A percentile compares a stretch with the other conserved stretches of the same genome.
These are phyloP conservation scores for Elsinoe ampelina DNA, from an alignment of 2,329 filamentous ascomycete genomes.

Conservation along the genomic window DNA sequence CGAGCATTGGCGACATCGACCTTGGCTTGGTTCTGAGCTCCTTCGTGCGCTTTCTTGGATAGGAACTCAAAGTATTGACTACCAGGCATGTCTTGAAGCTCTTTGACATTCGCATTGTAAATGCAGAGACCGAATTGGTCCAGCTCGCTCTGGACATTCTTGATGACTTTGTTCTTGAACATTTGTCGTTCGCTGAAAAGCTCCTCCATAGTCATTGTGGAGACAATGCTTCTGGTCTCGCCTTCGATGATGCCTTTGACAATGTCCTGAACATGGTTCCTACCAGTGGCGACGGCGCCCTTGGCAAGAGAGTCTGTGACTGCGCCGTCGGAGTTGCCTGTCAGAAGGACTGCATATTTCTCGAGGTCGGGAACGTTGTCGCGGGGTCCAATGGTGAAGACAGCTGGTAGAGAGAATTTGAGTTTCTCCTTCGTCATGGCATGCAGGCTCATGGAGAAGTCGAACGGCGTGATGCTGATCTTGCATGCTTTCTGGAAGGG, in stretches of 20 bases:
- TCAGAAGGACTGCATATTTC: conserved; percentile 75
- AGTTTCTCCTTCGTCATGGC: conserved; percentile 88
- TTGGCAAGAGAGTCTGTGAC: conserved; percentile 23
- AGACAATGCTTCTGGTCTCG: conserved; percentile 74
- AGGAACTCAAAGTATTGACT: conserved; percentile 78
- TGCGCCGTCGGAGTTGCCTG: conserved; percentile 48
- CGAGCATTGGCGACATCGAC: conserved; percentile 51
- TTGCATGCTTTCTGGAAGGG: conserved; percentile 54
- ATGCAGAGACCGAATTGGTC: conserved; percentile 63
- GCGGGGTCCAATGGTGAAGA: conserved; percentile 78
- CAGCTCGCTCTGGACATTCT: conserved; percentile 66
- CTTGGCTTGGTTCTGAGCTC: conserved; percentile 70
- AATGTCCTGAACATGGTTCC: conserved; percentile 70
- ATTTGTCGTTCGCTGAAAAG: conserved; percentile 69
- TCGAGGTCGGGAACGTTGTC: conserved; percentile 60
- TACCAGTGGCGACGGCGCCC: conserved; percentile 35
- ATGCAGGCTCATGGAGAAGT: conserved; percentile 73
- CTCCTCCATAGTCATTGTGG: conserved; percentile 87
- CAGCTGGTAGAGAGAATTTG: conserved; percentile 70
- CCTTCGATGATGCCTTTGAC: conserved; percentile 87
- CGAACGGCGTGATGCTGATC: conserved; percentile 49
- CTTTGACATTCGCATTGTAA: conserved; percentile 72
- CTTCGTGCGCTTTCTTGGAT: conserved; percentile 75
- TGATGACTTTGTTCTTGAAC: conserved; percentile 59
- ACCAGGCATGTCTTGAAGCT: conserved; percentile 71